Conservation (phyloP, 176 grass and related monocot species). For the Oryza meridionalis region DNA sequence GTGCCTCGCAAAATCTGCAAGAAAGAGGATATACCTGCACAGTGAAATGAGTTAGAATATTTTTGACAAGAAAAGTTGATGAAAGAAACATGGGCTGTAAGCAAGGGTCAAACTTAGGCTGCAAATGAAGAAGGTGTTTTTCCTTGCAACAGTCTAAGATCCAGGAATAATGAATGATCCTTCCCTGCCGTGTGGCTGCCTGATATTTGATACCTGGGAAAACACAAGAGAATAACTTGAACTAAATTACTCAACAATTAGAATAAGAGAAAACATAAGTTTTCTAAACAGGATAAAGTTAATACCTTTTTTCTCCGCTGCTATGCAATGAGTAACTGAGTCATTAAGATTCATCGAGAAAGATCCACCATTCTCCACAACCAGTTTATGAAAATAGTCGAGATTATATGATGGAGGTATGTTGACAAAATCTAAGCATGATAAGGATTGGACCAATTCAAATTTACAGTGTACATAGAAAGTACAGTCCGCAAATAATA, state of each 20-base stretch:
- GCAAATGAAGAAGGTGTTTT: slow-evolving; percentile 73
- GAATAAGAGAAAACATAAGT: slow-evolving; percentile 26
- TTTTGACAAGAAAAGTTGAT: slow-evolving; percentile 21
- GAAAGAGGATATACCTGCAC: slow-evolving; percentile 79
- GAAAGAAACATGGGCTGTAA: slow-evolving; percentile 33
- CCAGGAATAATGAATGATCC: slow-evolving; percentile 92
- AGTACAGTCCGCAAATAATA: slow-evolving; percentile 22
- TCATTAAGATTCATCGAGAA: slow-evolving; percentile 99
- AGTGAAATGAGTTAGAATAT: slow-evolving; percentile 43
- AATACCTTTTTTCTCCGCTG: slow-evolving; percentile 84
- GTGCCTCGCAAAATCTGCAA: slow-evolving; percentile 74
- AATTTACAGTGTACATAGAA: slow-evolving; percentile 24
- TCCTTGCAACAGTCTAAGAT: slow-evolving; percentile 89
- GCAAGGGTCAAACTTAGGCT: slow-evolving; percentile 73
- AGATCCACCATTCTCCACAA: slow-evolving; percentile 89
- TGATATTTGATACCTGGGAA: slow-evolving; percentile 90
- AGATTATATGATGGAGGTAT: slow-evolving; percentile 74
- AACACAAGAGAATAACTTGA: slow-evolving; percentile 33
- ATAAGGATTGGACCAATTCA: slow-evolving; percentile 51
- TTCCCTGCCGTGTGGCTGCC: slow-evolving; percentile 63
- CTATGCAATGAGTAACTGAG: slow-evolving; percentile 85
- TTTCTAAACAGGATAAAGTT: slow-evolving; percentile 27
- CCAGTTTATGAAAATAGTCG: slow-evolving; percentile 89
- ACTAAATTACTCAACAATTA: slow-evolving; percentile 32
- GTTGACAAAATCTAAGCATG: slow-evolving; percentile 85